phyloP scores from a whole-genome alignment of 2,329 filamentous ascomycete species.

The Juglanconis oblonga region DNA sequence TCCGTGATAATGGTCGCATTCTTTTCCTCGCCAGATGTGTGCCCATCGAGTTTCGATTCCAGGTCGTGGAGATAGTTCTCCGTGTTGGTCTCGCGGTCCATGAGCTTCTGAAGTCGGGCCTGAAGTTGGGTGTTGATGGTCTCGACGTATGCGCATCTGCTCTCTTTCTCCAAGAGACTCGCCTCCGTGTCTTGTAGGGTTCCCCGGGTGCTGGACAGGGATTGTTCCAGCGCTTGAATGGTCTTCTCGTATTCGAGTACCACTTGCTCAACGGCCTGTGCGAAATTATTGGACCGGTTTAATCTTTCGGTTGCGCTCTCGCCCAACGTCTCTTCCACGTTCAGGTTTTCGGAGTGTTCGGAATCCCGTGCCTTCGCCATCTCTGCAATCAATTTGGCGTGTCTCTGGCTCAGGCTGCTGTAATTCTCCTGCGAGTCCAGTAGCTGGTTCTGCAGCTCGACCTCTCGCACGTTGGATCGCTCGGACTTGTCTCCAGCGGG shows the following conservation, averaged over 20 bases:
- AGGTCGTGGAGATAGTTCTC: constrained; percentile 91
- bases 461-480: constrained; percentile 78
- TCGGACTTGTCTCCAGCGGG: constrained; percentile 69
- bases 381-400: constrained; percentile 93
- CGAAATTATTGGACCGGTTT: constrained; percentile 93
- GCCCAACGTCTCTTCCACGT: constrained; percentile 60
- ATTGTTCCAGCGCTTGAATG: constrained; percentile 89
- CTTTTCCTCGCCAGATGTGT: constrained; percentile 89
- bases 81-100: constrained; percentile 87
- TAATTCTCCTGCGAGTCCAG: constrained; percentile 95
- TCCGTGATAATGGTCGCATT: constrained; percentile 82
- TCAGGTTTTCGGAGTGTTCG: constrained; percentile 57
- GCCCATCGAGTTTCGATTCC: constrained; percentile 85
- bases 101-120: constrained; percentile 82
- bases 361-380: constrained; percentile 81
- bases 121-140: constrained; percentile 90
- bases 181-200: constrained; percentile 84
- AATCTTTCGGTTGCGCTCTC: constrained; percentile 83
- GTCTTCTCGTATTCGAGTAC: constrained; percentile 98
- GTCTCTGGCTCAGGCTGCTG: constrained; percentile 81
- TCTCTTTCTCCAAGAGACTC: constrained; percentile 85
- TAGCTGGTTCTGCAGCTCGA: constrained; percentile 89
- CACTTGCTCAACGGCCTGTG: constrained; percentile 91
- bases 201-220: constrained; percentile 81
- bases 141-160: constrained; percentile 87